Evolutionary conservation across 805 yeast species (phyloP), one percentile per base, ranked within the genome.

Genomic region (Kodamaea hsintzibuensis): DNA sequence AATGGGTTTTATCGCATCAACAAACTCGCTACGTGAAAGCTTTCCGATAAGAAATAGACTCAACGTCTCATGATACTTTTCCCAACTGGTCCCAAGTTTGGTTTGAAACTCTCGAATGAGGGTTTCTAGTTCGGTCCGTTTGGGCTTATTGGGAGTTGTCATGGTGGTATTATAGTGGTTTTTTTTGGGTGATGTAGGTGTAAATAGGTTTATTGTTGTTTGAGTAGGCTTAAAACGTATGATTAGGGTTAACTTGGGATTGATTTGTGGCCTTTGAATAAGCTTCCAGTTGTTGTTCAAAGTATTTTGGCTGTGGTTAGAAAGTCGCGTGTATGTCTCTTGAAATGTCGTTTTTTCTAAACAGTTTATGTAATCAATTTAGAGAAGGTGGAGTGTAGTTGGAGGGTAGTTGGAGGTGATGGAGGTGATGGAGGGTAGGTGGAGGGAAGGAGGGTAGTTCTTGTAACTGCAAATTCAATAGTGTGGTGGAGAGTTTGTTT

Each of bases 41-140:
- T 85, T 87, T 4, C 97, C 97, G 39, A 87, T 76, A 39, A 93
- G 74, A 62, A 91, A 93, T 50, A 82, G 73, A 49, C 93, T 84
- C 19, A 95, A 79, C 4, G 89, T 79, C 53, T 85, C 88, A 57
- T 96, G 92, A 68, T 93, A 93, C 55, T 80, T 81, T 57, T 87
- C 93, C 99, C 99, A 93, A 51, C 83, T 82, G 45, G 79, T 75
- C 1, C 97, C 98, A 55, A 93, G 69, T 55, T 80, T 78, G 51
- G 79, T 79, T 58, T 89, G 92, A 57, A 95, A 83, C 52, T 88
- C 90, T 38, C 81, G 78, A 63, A 92, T 89, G 54, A 91, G 75
- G 14, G 59, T 56, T 57, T 73, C 78, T 30, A 76, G 61, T 50
- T 75, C 76, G 38, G 62, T 59, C 37, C 77, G 57, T 51, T 71